Percentiles rank a stretch among this genome's conserved stretches.
phyloP scores from a whole-genome alignment of 176 grass and related monocot species.

The Microstegium vimineum region DNA sequence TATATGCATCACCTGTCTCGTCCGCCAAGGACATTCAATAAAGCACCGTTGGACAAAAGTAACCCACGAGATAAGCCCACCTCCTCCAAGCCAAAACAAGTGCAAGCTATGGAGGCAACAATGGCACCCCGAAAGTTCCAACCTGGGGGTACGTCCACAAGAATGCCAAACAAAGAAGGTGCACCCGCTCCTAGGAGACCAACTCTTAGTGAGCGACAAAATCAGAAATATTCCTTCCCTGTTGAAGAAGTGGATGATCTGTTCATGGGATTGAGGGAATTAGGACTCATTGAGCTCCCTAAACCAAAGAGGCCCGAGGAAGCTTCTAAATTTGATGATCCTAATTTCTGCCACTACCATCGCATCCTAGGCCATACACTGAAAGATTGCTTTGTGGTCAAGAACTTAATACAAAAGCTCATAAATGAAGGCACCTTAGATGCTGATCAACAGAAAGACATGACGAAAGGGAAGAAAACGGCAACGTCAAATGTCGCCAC shows the following conservation, averaged over 20 bases:
- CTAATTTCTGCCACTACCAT: not conserved
- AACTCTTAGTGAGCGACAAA: not conserved
- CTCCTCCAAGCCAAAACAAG: not conserved
- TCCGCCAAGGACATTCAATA: not conserved
- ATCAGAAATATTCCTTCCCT: not conserved
- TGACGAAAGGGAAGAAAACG: not conserved
- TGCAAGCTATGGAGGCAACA: not conserved
- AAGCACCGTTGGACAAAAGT: too few species aligned
- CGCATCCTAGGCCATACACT: not conserved
- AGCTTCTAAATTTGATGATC: not conserved
- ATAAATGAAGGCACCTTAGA: not conserved
- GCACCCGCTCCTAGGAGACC: not conserved
- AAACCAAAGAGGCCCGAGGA: not conserved
- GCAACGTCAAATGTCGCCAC: not conserved
- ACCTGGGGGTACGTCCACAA: fast-evolving
- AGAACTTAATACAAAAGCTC: not conserved
- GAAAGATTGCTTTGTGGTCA: not conserved
- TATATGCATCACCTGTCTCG: not conserved
- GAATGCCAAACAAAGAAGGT: fast-evolving
- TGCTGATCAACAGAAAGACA: not conserved
- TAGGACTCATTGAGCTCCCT: not conserved
- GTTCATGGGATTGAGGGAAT: fast-evolving
- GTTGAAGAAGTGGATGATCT: not conserved
- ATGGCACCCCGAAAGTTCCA: not conserved
- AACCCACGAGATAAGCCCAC: too few species aligned